Evolutionary conservation across 2,329 filamentous ascomycete genomes (phyloP).

Genomic region (Aspergillus quadricinctus): DNA sequence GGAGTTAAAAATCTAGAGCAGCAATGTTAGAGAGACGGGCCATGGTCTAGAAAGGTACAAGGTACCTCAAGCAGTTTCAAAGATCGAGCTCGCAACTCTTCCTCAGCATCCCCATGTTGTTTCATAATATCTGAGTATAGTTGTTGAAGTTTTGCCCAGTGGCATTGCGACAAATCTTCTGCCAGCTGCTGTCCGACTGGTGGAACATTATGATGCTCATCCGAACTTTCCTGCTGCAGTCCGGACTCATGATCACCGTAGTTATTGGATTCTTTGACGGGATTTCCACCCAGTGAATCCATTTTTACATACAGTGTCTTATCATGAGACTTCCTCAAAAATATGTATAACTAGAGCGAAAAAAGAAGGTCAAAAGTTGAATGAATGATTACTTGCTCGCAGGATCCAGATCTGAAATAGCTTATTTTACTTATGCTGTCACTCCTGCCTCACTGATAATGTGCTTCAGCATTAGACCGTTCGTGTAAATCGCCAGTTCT

Average conservation of each 20-base stretch:
- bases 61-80: conserved; percentile 60
- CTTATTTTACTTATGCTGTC: neutral
- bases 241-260: neutral
- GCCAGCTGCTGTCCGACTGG: conserved; percentile 35
- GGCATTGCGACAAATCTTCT: conserved; percentile 54
- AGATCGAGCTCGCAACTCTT: conserved; percentile 63
- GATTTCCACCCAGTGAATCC: neutral
- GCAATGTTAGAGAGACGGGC: conserved; percentile 1
- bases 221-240: neutral
- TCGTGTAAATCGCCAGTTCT: neutral
- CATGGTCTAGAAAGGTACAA: neutral
- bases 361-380: neutral
- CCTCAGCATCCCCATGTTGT: conserved; percentile 61
- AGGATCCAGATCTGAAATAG: neutral
- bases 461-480: neutral
- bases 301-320: neutral
- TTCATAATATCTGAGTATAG: conserved; percentile 64
- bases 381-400: neutral
- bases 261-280: neutral
- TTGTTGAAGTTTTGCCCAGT: conserved; percentile 73
- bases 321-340: neutral
- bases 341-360: neutral
- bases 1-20: conserved; percentile 66
- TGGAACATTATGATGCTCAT: neutral
- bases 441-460: neutral